Evolutionary conservation across 2,329 filamentous ascomycete genomes (phyloP).

Genomic region (Blastomyces emzantsi): DNA sequence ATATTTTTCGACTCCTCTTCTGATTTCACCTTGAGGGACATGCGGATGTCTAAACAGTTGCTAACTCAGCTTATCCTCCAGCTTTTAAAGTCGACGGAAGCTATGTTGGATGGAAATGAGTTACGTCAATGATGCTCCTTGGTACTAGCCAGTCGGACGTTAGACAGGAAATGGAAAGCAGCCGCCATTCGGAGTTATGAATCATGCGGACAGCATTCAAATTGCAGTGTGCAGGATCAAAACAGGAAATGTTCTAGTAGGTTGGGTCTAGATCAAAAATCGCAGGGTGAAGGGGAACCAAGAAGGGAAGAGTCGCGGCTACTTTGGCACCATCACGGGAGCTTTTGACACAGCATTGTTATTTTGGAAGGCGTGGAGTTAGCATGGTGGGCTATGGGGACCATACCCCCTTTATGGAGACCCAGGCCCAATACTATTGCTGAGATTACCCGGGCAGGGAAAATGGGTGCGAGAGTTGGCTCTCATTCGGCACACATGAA

Average conservation of each 20-base stretch:
- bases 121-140: slow-evolving; percentile 5
- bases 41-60: slow-evolving; percentile 18
- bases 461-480: background rate
- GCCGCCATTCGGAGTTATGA: slow-evolving; percentile 6
- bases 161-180: slow-evolving; percentile 4
- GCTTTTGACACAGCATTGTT: slow-evolving; percentile 4
- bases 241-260: slow-evolving; percentile 5
- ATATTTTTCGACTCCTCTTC: slow-evolving; percentile 28
- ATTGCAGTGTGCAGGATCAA: slow-evolving; percentile 7
- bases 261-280: slow-evolving; percentile 5
- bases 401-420: background rate
- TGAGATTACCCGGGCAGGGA: background rate
- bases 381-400: slow-evolving; percentile 2
- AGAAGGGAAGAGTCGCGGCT: slow-evolving; percentile 1
- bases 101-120: slow-evolving; percentile 3
- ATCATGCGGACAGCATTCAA: slow-evolving; percentile 10
- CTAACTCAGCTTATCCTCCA: slow-evolving; percentile 6
- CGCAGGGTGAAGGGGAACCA: background rate
- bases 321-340: slow-evolving; percentile 7
- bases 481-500: slow-evolving; percentile 9
- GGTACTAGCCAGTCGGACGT: slow-evolving; percentile 7
- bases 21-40: slow-evolving; percentile 28
- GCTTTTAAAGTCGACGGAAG: slow-evolving; percentile 8
- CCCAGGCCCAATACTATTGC: slow-evolving; percentile 2
- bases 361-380: slow-evolving; percentile 4